phyloP scores from a whole-genome alignment of 441 rosid species.

The Arabidopsis lyrata region DNA sequence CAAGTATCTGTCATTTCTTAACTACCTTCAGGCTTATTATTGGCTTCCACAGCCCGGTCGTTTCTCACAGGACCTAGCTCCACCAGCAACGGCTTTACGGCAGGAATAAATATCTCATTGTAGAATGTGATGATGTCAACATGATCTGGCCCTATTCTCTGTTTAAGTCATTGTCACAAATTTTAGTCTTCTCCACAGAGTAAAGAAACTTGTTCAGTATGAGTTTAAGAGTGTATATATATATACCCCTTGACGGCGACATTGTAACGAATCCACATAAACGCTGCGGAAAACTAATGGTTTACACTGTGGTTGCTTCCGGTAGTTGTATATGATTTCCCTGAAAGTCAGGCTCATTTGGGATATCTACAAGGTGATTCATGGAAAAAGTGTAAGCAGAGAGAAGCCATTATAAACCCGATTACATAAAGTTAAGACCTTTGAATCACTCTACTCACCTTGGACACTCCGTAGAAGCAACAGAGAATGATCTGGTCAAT shows the following conservation, averaged over 20 bases:
- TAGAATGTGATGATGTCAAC: constrained; percentile 89
- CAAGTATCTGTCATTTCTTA: constrained; percentile 9
- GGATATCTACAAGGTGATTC: constrained; percentile 69
- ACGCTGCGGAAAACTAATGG: constrained; percentile 92
- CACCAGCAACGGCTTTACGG: constrained; percentile 79
- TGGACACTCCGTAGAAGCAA: constrained; percentile 94
- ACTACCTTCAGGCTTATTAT: constrained; percentile 69
- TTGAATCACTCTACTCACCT: constrained; percentile 59
- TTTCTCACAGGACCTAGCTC: constrained; percentile 75
- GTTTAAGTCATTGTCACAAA: constrained; percentile 46
- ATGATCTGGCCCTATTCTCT: constrained; percentile 88
- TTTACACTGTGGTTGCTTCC: constrained; percentile 98
- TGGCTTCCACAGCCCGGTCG: constrained; percentile 58
- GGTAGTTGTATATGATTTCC: constrained; percentile 87
- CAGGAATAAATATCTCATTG: constrained; percentile 88
- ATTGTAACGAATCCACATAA: constrained; percentile 71
- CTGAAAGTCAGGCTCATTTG: constrained; percentile 79
- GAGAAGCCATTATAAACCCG: constrained; percentile 20
- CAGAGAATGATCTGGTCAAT: constrained; percentile 98
- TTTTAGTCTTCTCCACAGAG: constrained; percentile 41
- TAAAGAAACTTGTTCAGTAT: constrained; percentile 27
- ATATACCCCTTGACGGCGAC: constrained; percentile 67
- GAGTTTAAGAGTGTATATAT: constrained; percentile 9
- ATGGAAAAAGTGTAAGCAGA: constrained; percentile 37
- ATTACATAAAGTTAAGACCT: constrained; percentile 31